Base-by-base conservation (phyloP, 495 filamentous ascomycete species). In the Letharia columbiana region DNA sequence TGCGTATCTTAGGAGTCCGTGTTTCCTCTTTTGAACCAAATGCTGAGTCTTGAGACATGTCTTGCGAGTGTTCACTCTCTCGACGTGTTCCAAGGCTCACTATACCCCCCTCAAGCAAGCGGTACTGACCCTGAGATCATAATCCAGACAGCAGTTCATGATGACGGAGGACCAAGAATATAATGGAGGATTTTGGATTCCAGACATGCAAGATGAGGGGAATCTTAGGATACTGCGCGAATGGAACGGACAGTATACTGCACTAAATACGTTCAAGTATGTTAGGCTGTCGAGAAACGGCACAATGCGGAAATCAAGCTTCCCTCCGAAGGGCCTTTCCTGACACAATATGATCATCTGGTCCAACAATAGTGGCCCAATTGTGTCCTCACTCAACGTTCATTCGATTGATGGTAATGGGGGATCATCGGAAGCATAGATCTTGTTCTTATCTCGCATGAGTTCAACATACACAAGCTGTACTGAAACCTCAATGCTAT, bases 161-260 rank as follows among this genome's bases (percentile, higher is more conserved):
- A 80, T 81, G 28, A 77, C 77, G 28, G 90, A 97, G 69, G 78
- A 88, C 69, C 88, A 88, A 72, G 94, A 98, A 77, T 89, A 90
- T 68, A 81, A 85, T 58, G 89, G 87, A 39, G 94, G 94, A 0
- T 96, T 95, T 71, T 90, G 87, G 82, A 73, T 88, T 68, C 88
- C 88, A 1, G 84, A 91, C 66, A 64, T 90, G 44, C 73, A 77
- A 60, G 77, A 87, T 56, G 69, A 71, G 59, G 77, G 81, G 52
- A 87, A 83, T 66, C 63, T 89, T 49, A 70, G 74, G 61, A 76
- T 71, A 63, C 73, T 91, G 65, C 74, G 74, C 67, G 67, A 71
- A 12, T 91, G 88, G 88, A 84, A 85, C 64, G 82, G 84, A 8
- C 75, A 84, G 60, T 88, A 87, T 83, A 79, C 84, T 4, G 73